A percentile compares a stretch with the other conserved stretches of the same genome.
Conservation (phyloP, 2,329 filamentous ascomycete genomes). For the Nannizzia gypsea region DNA sequence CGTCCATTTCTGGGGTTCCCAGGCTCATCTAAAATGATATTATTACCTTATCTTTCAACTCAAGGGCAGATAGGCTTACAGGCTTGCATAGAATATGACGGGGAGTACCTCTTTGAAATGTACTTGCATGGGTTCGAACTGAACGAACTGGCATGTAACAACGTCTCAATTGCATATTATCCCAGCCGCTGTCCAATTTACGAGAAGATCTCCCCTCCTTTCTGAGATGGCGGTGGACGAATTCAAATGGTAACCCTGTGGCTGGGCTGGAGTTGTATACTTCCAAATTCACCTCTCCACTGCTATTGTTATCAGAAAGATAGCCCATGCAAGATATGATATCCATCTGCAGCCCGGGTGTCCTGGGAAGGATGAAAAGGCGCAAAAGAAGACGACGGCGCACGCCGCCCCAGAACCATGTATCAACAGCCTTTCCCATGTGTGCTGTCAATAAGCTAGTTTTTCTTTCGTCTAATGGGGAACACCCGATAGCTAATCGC, state of each 20-base stretch:
- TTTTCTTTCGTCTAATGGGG: background rate
- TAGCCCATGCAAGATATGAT: background rate
- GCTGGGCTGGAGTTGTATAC: background rate
- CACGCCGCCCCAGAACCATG: background rate
- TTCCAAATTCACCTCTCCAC: background rate
- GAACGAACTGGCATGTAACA: background rate
- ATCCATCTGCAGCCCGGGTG: background rate
- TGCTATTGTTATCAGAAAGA: background rate
- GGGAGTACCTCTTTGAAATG: background rate
- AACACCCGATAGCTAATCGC: slow-evolving; percentile 1
- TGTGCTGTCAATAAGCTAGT: background rate
- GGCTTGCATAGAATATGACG: background rate
- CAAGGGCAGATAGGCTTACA: background rate
- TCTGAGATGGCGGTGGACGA: slow-evolving; percentile 1
- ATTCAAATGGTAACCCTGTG: background rate
- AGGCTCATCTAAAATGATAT: background rate
- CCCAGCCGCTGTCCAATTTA: background rate
- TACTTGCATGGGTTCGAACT: background rate
- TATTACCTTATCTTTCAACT: background rate
- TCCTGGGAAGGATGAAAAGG: background rate
- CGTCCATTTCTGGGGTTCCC: background rate
- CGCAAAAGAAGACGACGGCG: background rate
- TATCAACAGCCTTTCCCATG: background rate
- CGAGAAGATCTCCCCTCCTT: background rate
- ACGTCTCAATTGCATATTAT: slow-evolving; percentile 1